Base-by-base conservation (phyloP, 371 early-diverging fungal species). In the Saksenaea oblongispora region DNA sequence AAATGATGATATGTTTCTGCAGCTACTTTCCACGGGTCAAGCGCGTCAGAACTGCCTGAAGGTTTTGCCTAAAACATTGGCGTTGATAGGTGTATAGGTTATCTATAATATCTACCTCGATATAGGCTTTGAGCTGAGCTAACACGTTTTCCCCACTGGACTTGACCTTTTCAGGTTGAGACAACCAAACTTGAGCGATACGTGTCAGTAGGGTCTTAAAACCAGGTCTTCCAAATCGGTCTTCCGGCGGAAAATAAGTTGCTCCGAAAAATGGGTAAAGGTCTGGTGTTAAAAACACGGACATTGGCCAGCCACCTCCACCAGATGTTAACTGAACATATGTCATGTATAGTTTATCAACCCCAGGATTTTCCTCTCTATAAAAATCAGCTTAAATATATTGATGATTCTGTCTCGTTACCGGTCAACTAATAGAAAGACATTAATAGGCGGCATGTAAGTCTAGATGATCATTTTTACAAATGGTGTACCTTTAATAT, bases 261-360 rank as follows among this genome's bases (percentile, higher is more conserved):
- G 81, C 88, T 26, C 89, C 90, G 72, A 84, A 87, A 55, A 90
- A 81, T 5, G 90, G 88, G 57, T 84, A 75, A 41, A 85, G 73
- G 31, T 86, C 85, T 13, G 90, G 87, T 13, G 90, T 89, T 36
- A 89, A 64, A 51, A 84, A 87, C 1, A 87, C 84, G 18, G 76
- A 79, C 84, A 86, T 83, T 2, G 85, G 85, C 83, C 86, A 88
- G 10, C 90, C 90, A 14, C 88, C 90, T 24, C 76, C 65, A n/a
- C 90, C 90, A 22, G 78, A 63, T 15, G 74, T 76, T 27, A 78
- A 59, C 64, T 79, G 79, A 9, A 81, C 66, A 63, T 71, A 81
- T 1, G 82, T 76, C 89, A 89, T 88, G 63, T 88, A 90, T 57
- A 86, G 59, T 22, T 80, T 83, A 66, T 90, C 90, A 15, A 90